Evolutionary conservation across 1,139 yeast species (phyloP).

Genomic region (Candida frijolesensis): DNA sequence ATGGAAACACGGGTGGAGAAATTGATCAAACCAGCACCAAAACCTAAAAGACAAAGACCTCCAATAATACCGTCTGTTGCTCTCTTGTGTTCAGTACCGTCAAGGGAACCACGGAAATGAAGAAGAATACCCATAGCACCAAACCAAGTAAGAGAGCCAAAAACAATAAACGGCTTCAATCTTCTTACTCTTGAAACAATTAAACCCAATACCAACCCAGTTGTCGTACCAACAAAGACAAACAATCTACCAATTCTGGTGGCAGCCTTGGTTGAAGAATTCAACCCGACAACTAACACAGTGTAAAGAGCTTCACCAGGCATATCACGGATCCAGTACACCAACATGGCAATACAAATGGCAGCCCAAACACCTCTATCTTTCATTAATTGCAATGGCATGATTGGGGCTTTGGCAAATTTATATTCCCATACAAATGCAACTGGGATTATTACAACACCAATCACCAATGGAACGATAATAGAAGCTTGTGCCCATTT

Average conservation of each 20-base stretch:
- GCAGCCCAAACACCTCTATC: slow-evolving; percentile 66
- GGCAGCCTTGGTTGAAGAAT: slow-evolving; percentile 60
- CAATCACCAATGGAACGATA: slow-evolving; percentile 67
- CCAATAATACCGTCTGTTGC: slow-evolving; percentile 62
- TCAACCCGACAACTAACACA: slow-evolving; percentile 62
- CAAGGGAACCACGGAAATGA: slow-evolving; percentile 32
- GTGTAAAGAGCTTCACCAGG: slow-evolving; percentile 70
- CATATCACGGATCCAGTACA: slow-evolving; percentile 65
- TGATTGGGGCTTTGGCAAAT: slow-evolving; percentile 55
- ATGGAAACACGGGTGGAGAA: slow-evolving; percentile 68
- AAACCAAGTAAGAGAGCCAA: slow-evolving; percentile 52
- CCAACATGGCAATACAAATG: slow-evolving; percentile 51
- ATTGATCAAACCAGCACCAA: slow-evolving; percentile 73
- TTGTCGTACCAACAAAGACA: slow-evolving; percentile 65
- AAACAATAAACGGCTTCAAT: slow-evolving; percentile 60
- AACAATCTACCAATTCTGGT: slow-evolving; percentile 64
- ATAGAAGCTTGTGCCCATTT: slow-evolving; percentile 55
- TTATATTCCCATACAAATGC: slow-evolving; percentile 58
- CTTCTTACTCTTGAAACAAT: slow-evolving; percentile 52
- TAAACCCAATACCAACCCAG: slow-evolving; percentile 62
- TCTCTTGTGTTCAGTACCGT: slow-evolving; percentile 24
- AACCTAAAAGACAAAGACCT: slow-evolving; percentile 64
- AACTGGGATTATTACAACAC: slow-evolving; percentile 56
- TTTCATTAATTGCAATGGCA: slow-evolving; percentile 56
- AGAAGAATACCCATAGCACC: slow-evolving; percentile 34